A percentile compares a stretch with the other conserved stretches of the same genome.
Conservation (phyloP, 805 yeast genomes). For the Tetrapisispora namnaoensis region DNA sequence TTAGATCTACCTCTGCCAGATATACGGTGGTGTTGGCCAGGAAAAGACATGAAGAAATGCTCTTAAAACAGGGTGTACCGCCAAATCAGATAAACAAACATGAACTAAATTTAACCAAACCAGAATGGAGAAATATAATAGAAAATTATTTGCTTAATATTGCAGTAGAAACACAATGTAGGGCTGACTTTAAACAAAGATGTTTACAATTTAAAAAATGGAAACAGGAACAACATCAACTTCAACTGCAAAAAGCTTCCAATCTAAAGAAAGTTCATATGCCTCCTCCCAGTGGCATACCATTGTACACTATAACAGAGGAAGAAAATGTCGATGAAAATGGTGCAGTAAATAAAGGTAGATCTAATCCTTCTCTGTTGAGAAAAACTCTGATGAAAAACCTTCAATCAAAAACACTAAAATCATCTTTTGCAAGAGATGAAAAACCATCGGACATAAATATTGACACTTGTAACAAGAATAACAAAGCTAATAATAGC, state of each 20-base stretch:
- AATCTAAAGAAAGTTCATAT: conserved; percentile 24
- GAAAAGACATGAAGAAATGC: conserved; percentile 34
- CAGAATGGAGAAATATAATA: conserved; percentile 66
- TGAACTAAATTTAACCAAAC: conserved; percentile 34
- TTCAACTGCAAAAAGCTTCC: not conserved
- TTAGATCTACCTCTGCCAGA: conserved; percentile 49
- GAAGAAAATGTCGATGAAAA: not conserved
- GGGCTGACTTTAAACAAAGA: conserved; percentile 48
- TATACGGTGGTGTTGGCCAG: conserved; percentile 53
- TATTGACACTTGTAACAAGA: not conserved
- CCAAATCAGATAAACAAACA: conserved; percentile 10
- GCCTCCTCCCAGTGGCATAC: conserved; percentile 29
- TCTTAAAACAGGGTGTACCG: not conserved
- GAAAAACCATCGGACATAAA: not conserved
- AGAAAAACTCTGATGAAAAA: conserved; percentile 26
- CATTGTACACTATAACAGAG: conserved; percentile 4
- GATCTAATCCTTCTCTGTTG: conserved; percentile 8
- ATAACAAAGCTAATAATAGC: not conserved
- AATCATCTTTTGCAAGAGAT: not conserved
- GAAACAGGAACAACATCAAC: conserved; percentile 28
- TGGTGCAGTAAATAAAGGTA: conserved; percentile 4
- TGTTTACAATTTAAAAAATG: conserved; percentile 39
- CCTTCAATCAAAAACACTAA: not conserved
- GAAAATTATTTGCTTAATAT: conserved; percentile 57
- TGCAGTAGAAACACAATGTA: conserved; percentile 63